phyloP scores from a whole-genome alignment of 805 yeast genomes.

The Metschnikowia continentalis region DNA sequence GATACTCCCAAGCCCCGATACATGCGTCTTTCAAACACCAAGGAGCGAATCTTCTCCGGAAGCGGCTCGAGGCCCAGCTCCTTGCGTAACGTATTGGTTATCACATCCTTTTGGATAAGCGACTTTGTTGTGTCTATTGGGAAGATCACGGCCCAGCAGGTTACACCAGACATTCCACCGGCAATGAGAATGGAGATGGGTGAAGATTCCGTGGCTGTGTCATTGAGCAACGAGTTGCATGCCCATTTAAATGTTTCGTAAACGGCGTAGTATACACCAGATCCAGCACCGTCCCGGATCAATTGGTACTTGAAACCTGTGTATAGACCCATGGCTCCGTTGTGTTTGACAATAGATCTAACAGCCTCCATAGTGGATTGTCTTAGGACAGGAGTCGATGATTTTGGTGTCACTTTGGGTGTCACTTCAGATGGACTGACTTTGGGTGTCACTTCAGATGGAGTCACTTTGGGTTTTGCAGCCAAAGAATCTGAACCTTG shows the following conservation, averaged over 20 bases:
- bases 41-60: constrained; percentile 28
- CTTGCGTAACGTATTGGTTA: constrained; percentile 57
- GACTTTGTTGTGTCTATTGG: constrained; percentile 77
- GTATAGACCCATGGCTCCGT: constrained; percentile 64
- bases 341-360: constrained; percentile 47
- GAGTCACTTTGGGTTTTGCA: background rate
- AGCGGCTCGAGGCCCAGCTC: constrained; percentile 44
- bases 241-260: constrained; percentile 69
- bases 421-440: background rate
- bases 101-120: constrained; percentile 67
- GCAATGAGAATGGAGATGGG: constrained; percentile 43
- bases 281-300: constrained; percentile 62
- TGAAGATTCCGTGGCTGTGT: constrained; percentile 19
- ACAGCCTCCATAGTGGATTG: constrained; percentile 41
- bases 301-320: constrained; percentile 70
- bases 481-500: background rate
- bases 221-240: constrained; percentile 27
- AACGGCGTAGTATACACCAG: constrained; percentile 68
- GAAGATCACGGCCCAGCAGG: constrained; percentile 71
- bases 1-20: constrained; percentile 80
- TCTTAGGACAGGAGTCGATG: constrained; percentile 7
- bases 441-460: background rate
- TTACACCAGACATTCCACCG: constrained; percentile 76
- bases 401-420: constrained; percentile 14
- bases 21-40: constrained; percentile 42